Evolutionary conservation across 768 basidiomycete species (phyloP), one percentile per base, ranked within the genome.

Genomic region (Lactifluus volemus): DNA sequence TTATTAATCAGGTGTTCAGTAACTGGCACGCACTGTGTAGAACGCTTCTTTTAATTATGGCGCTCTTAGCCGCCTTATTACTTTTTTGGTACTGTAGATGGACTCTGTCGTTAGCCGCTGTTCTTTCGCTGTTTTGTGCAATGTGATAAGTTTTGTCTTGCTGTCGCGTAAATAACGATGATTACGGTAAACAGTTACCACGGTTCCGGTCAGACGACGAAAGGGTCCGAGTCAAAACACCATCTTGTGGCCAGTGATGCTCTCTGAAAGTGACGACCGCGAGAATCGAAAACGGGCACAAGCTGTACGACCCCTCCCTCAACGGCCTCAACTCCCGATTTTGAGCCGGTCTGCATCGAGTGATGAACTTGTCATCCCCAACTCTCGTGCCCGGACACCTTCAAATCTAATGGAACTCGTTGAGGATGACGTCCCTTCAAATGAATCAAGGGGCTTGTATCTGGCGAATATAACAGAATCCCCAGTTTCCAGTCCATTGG

Each of bases 401-500:
- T 58, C 55, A 38, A n/a, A 19, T 38, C 15, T 56, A 34, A 25
- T 25, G 25, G 38, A 42, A 17, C 39, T 21, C 19, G 14, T 39
- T 4, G 21, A 29, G 14, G 47, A 63, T 30, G 42, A 30, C 17
- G 3, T 45, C 29, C 48, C 47, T 21, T 44, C 57, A 42, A 47
- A 49, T 45, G 56, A 42, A 19, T 1, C 38, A 49, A 53, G 51
- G 42, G 34, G 19, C 29, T 32, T 19, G 9, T 53, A 44, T 41
- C 12, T 63, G 47, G 21, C 10, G 15, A 10, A 17, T 17, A 10
- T 63, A 15, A 44, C 57, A 30, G 61, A 63, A 42, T 63, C 61
- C 12, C 61, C 56, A 3, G 14, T 49, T 45, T 54, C 61, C 39
- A 58, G 56, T 38, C 41, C 34, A 30, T 19, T 5, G 34, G 36